Evolutionary conservation across 2,329 filamentous ascomycete genomes (phyloP).

Genomic region (Hypoxylon sp.): DNA sequence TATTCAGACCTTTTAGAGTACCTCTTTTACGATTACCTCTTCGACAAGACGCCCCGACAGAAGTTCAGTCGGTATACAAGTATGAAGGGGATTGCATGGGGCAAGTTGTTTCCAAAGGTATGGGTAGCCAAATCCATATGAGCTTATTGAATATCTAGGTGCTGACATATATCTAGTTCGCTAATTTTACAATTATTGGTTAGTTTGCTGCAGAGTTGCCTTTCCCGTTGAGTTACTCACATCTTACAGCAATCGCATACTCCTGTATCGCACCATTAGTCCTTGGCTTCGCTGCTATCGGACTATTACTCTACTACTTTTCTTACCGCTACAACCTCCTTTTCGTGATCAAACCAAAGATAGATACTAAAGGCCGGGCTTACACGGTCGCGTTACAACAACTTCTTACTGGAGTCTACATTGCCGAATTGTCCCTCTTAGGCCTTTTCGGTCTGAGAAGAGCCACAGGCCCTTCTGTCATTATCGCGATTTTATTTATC

Average conservation of each 20-base stretch:
- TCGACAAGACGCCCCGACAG: conserved; percentile 80
- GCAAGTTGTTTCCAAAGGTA: conserved; percentile 74
- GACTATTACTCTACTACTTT: conserved; percentile 79
- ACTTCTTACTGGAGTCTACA: conserved; percentile 78
- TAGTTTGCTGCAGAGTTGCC: conserved; percentile 4
- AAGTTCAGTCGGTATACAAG: conserved; percentile 76
- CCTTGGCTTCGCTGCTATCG: conserved; percentile 77
- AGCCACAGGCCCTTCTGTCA: conserved; percentile 70
- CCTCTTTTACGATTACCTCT: conserved; percentile 73
- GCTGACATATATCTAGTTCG: conserved; percentile 47
- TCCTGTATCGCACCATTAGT: conserved; percentile 81
- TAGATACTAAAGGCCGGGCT: conserved; percentile 80
- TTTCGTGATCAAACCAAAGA: conserved; percentile 77
- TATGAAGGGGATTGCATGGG: conserved; percentile 75
- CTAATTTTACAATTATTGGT: conserved; percentile 56
- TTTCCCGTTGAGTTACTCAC: conserved; percentile 16
- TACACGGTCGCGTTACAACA: conserved; percentile 81
- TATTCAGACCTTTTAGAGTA: conserved; percentile 72
- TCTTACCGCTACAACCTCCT: conserved; percentile 83
- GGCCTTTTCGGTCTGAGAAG: conserved; percentile 76
- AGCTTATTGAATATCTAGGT: conserved; percentile 9
- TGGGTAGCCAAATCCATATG: conserved; percentile 53
- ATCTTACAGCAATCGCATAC: conserved; percentile 71
- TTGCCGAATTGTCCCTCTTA: conserved; percentile 77
- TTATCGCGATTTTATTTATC: conserved; percentile 73